Percentiles rank a stretch among this genome's conserved stretches.
Conservation (phyloP, 495 filamentous ascomycete genomes). For the Immersiella caudata region DNA sequence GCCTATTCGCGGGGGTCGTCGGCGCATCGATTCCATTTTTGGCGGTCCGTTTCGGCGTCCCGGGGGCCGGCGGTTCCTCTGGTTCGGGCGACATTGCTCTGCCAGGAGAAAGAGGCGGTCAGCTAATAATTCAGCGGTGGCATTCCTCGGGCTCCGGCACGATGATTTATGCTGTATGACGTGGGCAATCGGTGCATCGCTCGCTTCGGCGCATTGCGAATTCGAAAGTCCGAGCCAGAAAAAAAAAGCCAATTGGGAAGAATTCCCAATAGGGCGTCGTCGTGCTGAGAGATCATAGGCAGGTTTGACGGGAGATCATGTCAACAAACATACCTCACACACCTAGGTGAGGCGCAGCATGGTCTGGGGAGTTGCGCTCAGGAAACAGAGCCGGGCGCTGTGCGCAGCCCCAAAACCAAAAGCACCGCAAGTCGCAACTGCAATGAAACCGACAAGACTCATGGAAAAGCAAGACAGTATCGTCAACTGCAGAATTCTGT, state of each 20-base stretch:
- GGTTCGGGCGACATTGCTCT: conserved; percentile 37
- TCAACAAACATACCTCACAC: conserved; percentile 14
- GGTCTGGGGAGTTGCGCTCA: not conserved
- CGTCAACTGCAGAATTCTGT: not conserved
- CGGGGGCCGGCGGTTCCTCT: conserved; percentile 29
- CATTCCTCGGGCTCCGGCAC: conserved; percentile 23
- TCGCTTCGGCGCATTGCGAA: not conserved
- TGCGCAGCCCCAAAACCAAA: not conserved
- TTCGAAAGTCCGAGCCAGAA: not conserved
- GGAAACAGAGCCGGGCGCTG: not conserved
- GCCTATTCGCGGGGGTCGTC: conserved; percentile 33
- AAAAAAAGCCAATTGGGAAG: not conserved
- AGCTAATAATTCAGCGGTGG: conserved; percentile 19
- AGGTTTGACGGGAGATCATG: not conserved
- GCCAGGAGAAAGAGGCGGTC: conserved; percentile 16
- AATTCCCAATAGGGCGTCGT: not conserved
- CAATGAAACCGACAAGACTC: not conserved
- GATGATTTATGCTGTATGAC: conserved; percentile 1
- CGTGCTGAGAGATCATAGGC: not conserved
- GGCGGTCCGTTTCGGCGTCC: conserved; percentile 18
- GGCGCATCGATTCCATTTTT: conserved; percentile 31
- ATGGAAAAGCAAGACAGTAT: not conserved
- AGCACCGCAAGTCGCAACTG: not conserved
- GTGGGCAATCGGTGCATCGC: not conserved
- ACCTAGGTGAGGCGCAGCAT: conserved; percentile 16